phyloP scores from a whole-genome alignment of 108 stramenopile genomes.

The Skeletonema costatum region DNA sequence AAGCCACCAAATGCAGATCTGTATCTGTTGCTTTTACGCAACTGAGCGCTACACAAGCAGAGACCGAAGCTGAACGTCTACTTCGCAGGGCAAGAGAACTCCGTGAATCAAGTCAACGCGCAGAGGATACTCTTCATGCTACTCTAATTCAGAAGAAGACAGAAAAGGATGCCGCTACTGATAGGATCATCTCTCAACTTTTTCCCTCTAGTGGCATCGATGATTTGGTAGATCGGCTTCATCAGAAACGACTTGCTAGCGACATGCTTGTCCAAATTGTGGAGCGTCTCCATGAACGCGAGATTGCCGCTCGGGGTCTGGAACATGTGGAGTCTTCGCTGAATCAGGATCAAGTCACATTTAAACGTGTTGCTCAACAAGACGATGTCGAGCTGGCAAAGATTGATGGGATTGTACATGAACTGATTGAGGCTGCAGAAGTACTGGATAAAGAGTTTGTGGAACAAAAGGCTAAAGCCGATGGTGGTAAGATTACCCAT shows the following conservation, averaged over 20 bases:
- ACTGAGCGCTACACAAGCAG: conserved; percentile 29
- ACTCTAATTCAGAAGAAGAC: conserved; percentile 43
- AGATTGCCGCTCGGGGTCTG: conserved; percentile 40
- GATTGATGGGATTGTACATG: conserved; percentile 21
- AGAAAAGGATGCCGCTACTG: conserved; percentile 39
- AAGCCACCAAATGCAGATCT: neutral
- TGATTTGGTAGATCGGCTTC: conserved; percentile 33
- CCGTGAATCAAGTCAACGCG: conserved; percentile 27
- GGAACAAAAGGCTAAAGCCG: conserved; percentile 19
- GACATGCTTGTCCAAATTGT: conserved; percentile 40
- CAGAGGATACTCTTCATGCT: conserved; percentile 42
- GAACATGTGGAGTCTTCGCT: conserved; percentile 51
- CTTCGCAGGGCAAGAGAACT: conserved; percentile 47
- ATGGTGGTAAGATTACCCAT: conserved; percentile 38
- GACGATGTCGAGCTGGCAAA: conserved; percentile 35
- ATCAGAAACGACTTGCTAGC: conserved; percentile 33
- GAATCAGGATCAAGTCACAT: conserved; percentile 29
- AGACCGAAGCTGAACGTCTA: conserved; percentile 49
- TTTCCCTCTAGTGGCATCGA: conserved; percentile 33
- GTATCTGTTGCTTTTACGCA: neutral
- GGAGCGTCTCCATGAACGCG: conserved; percentile 47
- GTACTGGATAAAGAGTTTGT: conserved; percentile 46
- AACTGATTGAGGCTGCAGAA: conserved; percentile 44
- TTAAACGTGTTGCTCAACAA: conserved; percentile 28
- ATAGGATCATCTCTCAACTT: conserved; percentile 34